These are phyloP conservation scores for Tieghemostelium lacteum DNA, from an alignment of 78 protist genomes.

Conservation along the genomic window DNA sequence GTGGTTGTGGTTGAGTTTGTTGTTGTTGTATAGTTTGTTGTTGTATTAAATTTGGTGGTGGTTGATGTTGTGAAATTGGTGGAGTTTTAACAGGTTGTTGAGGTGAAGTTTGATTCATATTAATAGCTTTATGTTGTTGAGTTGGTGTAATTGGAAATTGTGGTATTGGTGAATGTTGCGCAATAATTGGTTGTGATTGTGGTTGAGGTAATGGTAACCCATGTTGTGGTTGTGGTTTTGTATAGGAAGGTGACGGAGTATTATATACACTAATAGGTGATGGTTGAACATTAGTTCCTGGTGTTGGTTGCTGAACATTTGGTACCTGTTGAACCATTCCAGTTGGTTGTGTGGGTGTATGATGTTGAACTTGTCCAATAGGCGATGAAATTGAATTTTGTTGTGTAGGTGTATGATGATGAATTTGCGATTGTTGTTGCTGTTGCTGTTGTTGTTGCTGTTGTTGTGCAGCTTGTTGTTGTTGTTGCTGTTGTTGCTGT, in stretches of 20 bases:
- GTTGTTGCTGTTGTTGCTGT: neutral
- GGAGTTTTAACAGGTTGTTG: too few relatives aligned
- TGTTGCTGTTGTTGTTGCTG: slow-evolving; percentile 13
- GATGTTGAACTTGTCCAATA: neutral
- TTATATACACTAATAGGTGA: too few relatives aligned
- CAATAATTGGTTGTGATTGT: too few relatives aligned
- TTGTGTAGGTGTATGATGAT: neutral
- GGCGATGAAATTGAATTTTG: neutral
- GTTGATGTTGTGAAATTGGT: neutral
- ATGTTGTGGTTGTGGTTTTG: too few relatives aligned
- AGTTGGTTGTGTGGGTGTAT: neutral
- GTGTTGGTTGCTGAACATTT: too few relatives aligned
- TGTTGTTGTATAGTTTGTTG: neutral
- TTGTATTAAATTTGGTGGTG: neutral
- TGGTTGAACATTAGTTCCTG: too few relatives aligned
- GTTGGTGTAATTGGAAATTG: too few relatives aligned
- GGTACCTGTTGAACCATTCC: neutral
- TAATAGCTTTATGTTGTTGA: too few relatives aligned
- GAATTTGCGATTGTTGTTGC: neutral
- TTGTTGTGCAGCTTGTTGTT: neutral
- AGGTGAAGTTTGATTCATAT: too few relatives aligned
- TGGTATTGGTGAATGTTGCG: too few relatives aligned
- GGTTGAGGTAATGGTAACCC: too few relatives aligned
- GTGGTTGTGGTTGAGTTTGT: slow-evolving; percentile 40
- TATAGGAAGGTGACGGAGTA: too few relatives aligned